Evolutionary conservation across 768 basidiomycete species (phyloP), one percentile per base, ranked within the genome.

Genomic region (Suillus placidus): DNA sequence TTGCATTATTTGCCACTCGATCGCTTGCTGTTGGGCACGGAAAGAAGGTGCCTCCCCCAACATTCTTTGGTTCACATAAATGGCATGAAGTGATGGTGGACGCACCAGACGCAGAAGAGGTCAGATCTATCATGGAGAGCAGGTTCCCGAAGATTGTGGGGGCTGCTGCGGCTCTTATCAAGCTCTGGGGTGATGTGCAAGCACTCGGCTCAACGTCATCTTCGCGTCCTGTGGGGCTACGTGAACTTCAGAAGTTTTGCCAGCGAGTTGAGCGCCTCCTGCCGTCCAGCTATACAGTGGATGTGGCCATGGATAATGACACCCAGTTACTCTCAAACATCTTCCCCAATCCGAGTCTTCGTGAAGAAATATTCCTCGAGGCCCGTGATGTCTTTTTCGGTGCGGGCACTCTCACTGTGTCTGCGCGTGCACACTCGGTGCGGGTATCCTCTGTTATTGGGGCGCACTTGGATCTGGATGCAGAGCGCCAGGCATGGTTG

Each of bases 301-400:
- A 84, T 60, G 62, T 83, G 26, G 74, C 76, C 62, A 26, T 66
- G 9, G 77, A 80, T 60, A 66, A 64, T 26, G 76, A 76, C 3
- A 49, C 65, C 72, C 80, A 3, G 73, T 89, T 8, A 73, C 77
- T 16, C 71, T 90, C 38, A 30, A 60, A 13, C 4, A 32, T 60
- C 54, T 87, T 94, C 70, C 80, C 90, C 5, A 93, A 94, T 72
- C 87, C 90, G 5, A 78, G 84, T 0, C 73, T 96, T 2, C 88
- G 95, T 49, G 96, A 99, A 76, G 94, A 95, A 61, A 87, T 98
- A 37, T 95, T 90, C 71, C 81, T 94, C 49, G 93, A 95, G 72
- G 93, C 93, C 0, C 84, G 91, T 23, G 97, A 99, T 74, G 87
- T 97, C 30, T 98, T 99, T 79, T 94, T 97, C 69, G 93, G 94